phyloP scores from a whole-genome alignment of 768 basidiomycete genomes.

The Asterophora lycoperdoides region DNA sequence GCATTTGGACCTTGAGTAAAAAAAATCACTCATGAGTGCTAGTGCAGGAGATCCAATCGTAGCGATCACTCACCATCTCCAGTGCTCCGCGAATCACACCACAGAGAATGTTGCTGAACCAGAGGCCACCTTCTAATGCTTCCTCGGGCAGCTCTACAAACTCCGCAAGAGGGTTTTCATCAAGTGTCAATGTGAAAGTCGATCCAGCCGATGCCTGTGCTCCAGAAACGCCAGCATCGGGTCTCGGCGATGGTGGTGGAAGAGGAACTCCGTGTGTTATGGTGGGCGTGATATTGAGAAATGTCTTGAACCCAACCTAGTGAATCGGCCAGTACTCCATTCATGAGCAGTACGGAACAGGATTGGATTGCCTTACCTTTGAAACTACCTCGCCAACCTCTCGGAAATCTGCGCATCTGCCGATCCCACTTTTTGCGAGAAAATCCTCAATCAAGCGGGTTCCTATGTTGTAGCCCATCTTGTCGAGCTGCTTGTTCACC shows the following conservation, averaged over 20 bases:
- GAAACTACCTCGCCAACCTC: conserved; percentile 95
- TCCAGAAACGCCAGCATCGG: conserved; percentile 37
- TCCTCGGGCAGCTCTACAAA: conserved; percentile 97
- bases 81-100: conserved; percentile 90
- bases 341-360: not conserved
- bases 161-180: conserved; percentile 95
- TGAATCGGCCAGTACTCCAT: not conserved
- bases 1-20: conserved; percentile 82
- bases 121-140: conserved; percentile 85
- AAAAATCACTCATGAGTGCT: conserved; percentile 10
- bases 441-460: conserved; percentile 96
- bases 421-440: conserved; percentile 85
- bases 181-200: conserved; percentile 79
- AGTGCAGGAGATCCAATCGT: not conserved
- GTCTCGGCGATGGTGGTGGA: conserved; percentile 47
- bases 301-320: conserved; percentile 97
- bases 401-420: conserved; percentile 88
- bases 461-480: conserved; percentile 99
- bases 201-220: conserved; percentile 46
- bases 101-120: conserved; percentile 96
- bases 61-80: conserved; percentile 75
- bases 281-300: conserved; percentile 86
- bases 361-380: conserved; percentile 53
- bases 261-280: conserved; percentile 66
- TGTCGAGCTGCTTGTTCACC: conserved; percentile 95